A percentile compares a stretch with the other conserved stretches of the same genome.
Evolutionary conservation across 495 filamentous ascomycete genomes (phyloP).

Genomic region (Hypoxylon subgilvum): DNA sequence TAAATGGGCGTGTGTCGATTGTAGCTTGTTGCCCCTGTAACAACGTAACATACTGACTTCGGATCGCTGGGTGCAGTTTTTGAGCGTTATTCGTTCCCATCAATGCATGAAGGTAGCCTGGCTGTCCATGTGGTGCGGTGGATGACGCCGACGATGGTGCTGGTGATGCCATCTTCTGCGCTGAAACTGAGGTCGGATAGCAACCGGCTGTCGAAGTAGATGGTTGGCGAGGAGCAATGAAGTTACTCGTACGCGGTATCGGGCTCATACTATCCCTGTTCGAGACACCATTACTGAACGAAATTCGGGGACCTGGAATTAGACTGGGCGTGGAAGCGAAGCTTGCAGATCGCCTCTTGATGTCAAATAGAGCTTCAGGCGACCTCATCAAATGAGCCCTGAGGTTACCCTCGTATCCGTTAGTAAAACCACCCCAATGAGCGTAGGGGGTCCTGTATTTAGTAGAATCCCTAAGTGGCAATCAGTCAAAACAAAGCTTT

Average conservation of each 20-base stretch:
- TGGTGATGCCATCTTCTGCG: not conserved
- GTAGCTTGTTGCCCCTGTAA: slow-evolving; percentile 24
- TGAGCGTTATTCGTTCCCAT: slow-evolving; percentile 9
- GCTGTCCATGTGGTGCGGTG: not conserved
- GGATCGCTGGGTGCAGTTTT: slow-evolving; percentile 54
- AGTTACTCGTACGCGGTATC: not conserved
- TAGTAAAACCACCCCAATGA: slow-evolving; percentile 58
- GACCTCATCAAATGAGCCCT: slow-evolving; percentile 53
- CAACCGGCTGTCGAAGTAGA: slow-evolving; percentile 9
- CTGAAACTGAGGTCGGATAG: slow-evolving; percentile 9
- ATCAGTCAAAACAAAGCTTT: slow-evolving; percentile 21
- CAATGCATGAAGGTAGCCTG: slow-evolving; percentile 15
- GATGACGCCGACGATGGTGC: not conserved
- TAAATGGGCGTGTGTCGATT: not conserved
- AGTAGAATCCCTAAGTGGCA: slow-evolving; percentile 48
- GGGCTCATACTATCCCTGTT: slow-evolving; percentile 3
- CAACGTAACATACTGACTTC: slow-evolving; percentile 49
- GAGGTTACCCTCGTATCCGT: slow-evolving; percentile 60
- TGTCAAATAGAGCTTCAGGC: slow-evolving; percentile 45
- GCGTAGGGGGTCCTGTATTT: slow-evolving; percentile 60
- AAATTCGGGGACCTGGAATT: slow-evolving; percentile 5
- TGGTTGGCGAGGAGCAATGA: slow-evolving; percentile 12
- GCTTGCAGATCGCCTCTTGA: slow-evolving; percentile 31
- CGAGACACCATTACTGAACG: slow-evolving; percentile 23
- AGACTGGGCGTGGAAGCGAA: slow-evolving; percentile 15